phyloP scores from a whole-genome alignment of 2,329 filamentous ascomycete genomes.

The Colletotrichum incanum region DNA sequence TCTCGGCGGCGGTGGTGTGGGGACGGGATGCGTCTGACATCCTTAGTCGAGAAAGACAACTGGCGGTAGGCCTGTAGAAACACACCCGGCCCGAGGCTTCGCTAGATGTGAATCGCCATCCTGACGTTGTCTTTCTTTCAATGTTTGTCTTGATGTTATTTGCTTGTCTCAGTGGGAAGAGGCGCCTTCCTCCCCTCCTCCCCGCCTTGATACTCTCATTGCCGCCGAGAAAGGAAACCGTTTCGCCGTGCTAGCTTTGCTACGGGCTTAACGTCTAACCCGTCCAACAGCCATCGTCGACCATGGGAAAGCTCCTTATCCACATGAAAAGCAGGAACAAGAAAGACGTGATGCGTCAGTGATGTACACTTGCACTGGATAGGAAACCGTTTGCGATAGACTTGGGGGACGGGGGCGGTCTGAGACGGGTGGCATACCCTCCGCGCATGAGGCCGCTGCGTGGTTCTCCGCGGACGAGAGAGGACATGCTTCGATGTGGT shows the following conservation, averaged over 20 bases:
- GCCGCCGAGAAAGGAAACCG: slow-evolving; percentile 30
- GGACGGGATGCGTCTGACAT: too few species aligned
- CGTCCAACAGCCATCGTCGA: neutral
- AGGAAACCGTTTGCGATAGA: neutral
- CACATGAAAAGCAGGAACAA: neutral
- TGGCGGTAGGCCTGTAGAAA: neutral
- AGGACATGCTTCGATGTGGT: neutral
- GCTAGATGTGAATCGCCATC: neutral
- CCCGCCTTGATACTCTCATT: neutral
- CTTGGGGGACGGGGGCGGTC: neutral
- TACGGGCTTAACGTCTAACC: too few species aligned
- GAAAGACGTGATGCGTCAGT: too few species aligned
- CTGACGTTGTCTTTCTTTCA: slow-evolving; percentile 3
- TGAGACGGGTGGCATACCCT: neutral
- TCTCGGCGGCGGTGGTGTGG: neutral
- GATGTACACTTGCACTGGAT: neutral
- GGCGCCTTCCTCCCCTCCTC: accelerated
- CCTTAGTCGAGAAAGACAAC: neutral
- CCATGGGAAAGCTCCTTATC: neutral
- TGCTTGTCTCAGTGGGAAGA: neutral
- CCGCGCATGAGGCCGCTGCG: neutral
- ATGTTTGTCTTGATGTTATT: neutral
- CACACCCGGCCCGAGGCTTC: neutral
- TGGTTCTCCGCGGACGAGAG: neutral
- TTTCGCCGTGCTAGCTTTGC: slow-evolving; percentile 20